phyloP scores from a whole-genome alignment of 2,329 filamentous ascomycete species.

The Venturia oleaginea region DNA sequence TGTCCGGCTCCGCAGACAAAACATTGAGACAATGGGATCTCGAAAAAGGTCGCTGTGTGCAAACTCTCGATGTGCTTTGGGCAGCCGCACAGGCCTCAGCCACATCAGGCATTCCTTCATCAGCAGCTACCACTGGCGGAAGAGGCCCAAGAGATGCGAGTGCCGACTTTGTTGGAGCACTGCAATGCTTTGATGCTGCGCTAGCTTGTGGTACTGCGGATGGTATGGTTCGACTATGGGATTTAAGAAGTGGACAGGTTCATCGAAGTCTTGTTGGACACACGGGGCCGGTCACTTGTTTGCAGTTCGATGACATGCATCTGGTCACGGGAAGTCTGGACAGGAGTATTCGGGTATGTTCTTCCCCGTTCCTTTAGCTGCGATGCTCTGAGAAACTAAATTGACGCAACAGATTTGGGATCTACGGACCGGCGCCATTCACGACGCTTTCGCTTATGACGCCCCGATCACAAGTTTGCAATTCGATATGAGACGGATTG shows the following conservation, averaged over 20 bases:
- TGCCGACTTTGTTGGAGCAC: slow-evolving; percentile 86
- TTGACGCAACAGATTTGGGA: slow-evolving; percentile 78
- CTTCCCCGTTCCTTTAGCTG: not conserved
- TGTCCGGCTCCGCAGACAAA: slow-evolving; percentile 95
- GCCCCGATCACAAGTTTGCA: slow-evolving; percentile 90
- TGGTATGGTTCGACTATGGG: slow-evolving; percentile 94
- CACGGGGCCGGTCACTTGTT: slow-evolving; percentile 83
- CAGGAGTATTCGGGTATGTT: slow-evolving; percentile 81
- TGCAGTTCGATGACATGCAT: slow-evolving; percentile 95
- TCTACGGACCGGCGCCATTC: slow-evolving; percentile 87
- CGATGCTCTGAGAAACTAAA: not conserved
- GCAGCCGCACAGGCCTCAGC: slow-evolving; percentile 83
- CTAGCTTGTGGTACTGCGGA: slow-evolving; percentile 94
- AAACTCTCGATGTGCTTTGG: slow-evolving; percentile 97
- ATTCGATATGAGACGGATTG: slow-evolving; percentile 87
- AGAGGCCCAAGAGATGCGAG: slow-evolving; percentile 46
- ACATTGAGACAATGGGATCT: slow-evolving; percentile 97
- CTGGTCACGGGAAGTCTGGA: slow-evolving; percentile 89
- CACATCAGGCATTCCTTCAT: slow-evolving; percentile 38
- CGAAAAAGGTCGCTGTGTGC: slow-evolving; percentile 91
- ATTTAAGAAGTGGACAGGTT: slow-evolving; percentile 93
- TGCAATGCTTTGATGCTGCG: slow-evolving; percentile 94
- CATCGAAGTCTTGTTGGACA: slow-evolving; percentile 92
- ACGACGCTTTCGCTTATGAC: slow-evolving; percentile 94
- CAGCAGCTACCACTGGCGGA: slow-evolving; percentile 44